Percentiles rank a stretch among this genome's conserved stretches.
Evolutionary conservation across 352 stramenopile species (phyloP).

Genomic region (Phytopythium mirpurense): DNA sequence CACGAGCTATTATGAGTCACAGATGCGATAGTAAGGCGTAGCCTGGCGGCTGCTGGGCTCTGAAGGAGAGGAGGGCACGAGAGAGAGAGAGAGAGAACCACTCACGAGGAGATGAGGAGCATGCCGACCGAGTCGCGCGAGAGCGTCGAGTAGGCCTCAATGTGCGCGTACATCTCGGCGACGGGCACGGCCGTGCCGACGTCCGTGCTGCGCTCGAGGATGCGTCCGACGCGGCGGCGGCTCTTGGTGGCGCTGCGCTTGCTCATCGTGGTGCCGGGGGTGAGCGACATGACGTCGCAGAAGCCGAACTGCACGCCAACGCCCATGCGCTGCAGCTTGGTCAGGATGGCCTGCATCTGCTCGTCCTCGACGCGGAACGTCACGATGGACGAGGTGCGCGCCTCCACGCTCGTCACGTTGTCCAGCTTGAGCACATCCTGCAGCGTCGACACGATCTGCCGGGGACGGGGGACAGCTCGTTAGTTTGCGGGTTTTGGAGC

Average conservation of each 20-base stretch:
- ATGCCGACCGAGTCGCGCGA: constrained; percentile 81
- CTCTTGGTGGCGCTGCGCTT: constrained; percentile 38
- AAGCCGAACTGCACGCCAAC: constrained; percentile 84
- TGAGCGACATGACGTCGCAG: constrained; percentile 87
- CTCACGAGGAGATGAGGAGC: constrained; percentile 83
- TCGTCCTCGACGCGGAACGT: constrained; percentile 82
- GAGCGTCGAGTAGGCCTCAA: constrained; percentile 76
- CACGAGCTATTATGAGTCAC: background rate
- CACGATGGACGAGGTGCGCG: constrained; percentile 82
- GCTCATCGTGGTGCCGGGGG: constrained; percentile 71
- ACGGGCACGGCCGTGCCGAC: constrained; percentile 78
- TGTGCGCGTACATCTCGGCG: constrained; percentile 85
- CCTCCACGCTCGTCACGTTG: constrained; percentile 81
- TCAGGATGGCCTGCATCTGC: constrained; percentile 83
- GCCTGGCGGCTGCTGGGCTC: no score
- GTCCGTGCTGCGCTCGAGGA: constrained; percentile 74
- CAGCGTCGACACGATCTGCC: constrained; percentile 64
- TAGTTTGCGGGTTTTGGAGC: background rate
- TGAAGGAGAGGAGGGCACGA: no score
- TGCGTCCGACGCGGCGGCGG: constrained; percentile 55
- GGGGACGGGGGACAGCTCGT: background rate
- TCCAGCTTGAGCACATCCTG: constrained; percentile 82
- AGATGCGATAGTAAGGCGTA: background rate
- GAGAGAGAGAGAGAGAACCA: background rate
- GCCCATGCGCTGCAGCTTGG: constrained; percentile 71